A percentile compares a stretch with the other conserved stretches of the same genome.
Conservation (phyloP, 73 alveolate genomes). For the Paramecium tetraurelia region DNA sequence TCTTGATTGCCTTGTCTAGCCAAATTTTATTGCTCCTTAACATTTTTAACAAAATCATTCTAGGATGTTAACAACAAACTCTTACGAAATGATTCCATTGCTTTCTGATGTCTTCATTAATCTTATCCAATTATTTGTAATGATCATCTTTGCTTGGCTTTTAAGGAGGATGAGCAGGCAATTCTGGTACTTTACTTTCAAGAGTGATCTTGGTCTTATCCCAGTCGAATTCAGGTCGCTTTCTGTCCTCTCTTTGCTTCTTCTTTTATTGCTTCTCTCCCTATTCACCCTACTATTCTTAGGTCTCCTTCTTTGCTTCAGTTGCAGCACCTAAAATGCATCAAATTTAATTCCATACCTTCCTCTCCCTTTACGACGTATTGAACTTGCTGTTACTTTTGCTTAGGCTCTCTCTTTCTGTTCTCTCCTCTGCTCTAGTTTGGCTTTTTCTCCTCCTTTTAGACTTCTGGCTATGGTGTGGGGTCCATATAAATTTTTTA, state of each 20-base stretch:
- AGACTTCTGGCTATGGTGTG: slow-evolving; percentile 4
- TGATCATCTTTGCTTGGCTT: background rate
- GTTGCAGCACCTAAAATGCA: background rate
- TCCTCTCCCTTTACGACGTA: background rate
- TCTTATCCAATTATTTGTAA: background rate
- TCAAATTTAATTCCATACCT: background rate
- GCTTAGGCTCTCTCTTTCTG: slow-evolving; percentile 5
- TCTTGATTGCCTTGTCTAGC: slow-evolving; percentile 35
- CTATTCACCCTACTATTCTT: background rate
- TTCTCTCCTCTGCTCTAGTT: slow-evolving; percentile 20
- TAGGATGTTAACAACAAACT: background rate
- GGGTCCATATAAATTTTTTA: slow-evolving; percentile 3
- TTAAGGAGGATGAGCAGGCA: background rate
- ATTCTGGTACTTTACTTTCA: slow-evolving; percentile 13
- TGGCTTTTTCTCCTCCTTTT: background rate
- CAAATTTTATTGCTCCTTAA: background rate
- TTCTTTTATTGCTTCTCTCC: background rate
- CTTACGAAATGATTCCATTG: slow-evolving; percentile 16
- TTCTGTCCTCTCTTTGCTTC: background rate
- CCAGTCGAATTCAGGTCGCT: slow-evolving; percentile 24
- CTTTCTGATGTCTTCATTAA: slow-evolving; percentile 9
- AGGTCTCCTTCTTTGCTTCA: background rate
- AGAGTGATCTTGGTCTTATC: slow-evolving; percentile 29
- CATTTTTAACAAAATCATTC: background rate
- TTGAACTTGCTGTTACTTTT: background rate